Conservation (phyloP, 305 asterid species). For the Andrographis paniculata region DNA sequence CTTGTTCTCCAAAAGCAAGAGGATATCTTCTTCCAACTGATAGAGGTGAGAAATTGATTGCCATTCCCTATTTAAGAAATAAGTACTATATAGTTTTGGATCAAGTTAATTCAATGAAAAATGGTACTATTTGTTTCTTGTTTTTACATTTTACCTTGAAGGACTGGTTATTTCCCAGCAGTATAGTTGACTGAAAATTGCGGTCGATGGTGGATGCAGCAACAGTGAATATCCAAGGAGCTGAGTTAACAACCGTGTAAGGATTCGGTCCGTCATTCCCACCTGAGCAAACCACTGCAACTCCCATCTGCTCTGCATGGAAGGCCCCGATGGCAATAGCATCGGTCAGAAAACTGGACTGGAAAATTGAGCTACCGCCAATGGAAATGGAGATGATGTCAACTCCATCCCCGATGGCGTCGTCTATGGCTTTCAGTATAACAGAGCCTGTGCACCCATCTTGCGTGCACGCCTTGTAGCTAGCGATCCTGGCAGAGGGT, state of each 20-base stretch:
- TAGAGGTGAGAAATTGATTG: slow-evolving; percentile 52
- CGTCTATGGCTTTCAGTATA: slow-evolving; percentile 61
- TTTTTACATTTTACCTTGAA: slow-evolving; percentile 28
- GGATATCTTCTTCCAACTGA: slow-evolving; percentile 31
- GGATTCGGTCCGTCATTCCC: slow-evolving; percentile 72
- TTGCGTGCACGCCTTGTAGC: slow-evolving; percentile 54
- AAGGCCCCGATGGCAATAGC: slow-evolving; percentile 85
- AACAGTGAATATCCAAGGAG: slow-evolving; percentile 75
- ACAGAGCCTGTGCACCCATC: slow-evolving; percentile 48
- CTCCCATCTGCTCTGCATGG: slow-evolving; percentile 58
- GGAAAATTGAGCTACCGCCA: slow-evolving; percentile 40
- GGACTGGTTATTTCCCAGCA: slow-evolving; percentile 43
- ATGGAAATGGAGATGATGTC: slow-evolving; percentile 69
- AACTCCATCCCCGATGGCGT: slow-evolving; percentile 65
- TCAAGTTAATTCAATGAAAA: not conserved
- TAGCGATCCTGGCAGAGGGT: slow-evolving; percentile 57
- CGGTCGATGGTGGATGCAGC: slow-evolving; percentile 71
- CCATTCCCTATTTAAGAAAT: slow-evolving; percentile 36
- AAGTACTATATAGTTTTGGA: not conserved
- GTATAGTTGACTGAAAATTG: slow-evolving; percentile 32
- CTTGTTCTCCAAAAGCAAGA: slow-evolving; percentile 39
- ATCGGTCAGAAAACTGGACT: slow-evolving; percentile 46
- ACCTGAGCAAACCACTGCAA: slow-evolving; percentile 56
- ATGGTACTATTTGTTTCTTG: not conserved
- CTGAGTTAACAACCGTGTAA: slow-evolving; percentile 53